phyloP scores from a whole-genome alignment of 2,329 filamentous ascomycete species.

The Dryadomyces sulphureus region DNA sequence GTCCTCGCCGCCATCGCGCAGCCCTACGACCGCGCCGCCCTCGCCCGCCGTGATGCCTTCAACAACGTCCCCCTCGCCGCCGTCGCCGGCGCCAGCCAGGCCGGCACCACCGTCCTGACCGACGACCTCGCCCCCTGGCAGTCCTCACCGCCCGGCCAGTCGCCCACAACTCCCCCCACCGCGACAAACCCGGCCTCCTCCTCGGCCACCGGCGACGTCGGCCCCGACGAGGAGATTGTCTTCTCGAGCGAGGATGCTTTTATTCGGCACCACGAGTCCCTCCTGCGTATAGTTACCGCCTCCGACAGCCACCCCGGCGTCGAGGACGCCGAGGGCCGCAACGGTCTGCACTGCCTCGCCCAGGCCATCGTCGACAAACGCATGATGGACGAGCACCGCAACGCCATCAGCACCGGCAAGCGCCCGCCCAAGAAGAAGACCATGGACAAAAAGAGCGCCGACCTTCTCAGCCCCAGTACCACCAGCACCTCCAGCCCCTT shows the following conservation, averaged over 20 bases:
- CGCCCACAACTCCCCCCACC: background rate
- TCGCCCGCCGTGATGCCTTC: constrained; percentile 35
- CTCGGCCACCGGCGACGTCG: background rate
- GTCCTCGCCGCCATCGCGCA: constrained; percentile 20
- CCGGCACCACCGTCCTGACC: background rate
- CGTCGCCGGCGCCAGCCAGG: background rate
- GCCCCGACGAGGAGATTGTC: background rate
- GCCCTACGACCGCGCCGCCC: constrained; percentile 16
- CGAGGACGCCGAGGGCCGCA: constrained; percentile 33
- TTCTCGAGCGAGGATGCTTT: constrained; percentile 13
- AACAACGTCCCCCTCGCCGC: constrained; percentile 16
- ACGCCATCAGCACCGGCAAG: constrained; percentile 14
- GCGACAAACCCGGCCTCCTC: no score
- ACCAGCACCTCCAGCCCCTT: constrained; percentile 3
- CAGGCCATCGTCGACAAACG: constrained; percentile 30
- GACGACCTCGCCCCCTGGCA: background rate
- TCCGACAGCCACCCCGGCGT: constrained; percentile 17
- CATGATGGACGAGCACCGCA: constrained; percentile 21
- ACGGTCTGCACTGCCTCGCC: constrained; percentile 44
- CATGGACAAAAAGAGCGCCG: constrained; percentile 15
- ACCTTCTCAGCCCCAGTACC: background rate
- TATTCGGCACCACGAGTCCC: constrained; percentile 18
- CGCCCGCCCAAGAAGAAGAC: constrained; percentile 22
- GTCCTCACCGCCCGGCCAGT: background rate
- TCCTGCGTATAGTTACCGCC: constrained; percentile 22